Conservation (phyloP, 352 stramenopile genomes). For the Saprolegnia diclina region DNA sequence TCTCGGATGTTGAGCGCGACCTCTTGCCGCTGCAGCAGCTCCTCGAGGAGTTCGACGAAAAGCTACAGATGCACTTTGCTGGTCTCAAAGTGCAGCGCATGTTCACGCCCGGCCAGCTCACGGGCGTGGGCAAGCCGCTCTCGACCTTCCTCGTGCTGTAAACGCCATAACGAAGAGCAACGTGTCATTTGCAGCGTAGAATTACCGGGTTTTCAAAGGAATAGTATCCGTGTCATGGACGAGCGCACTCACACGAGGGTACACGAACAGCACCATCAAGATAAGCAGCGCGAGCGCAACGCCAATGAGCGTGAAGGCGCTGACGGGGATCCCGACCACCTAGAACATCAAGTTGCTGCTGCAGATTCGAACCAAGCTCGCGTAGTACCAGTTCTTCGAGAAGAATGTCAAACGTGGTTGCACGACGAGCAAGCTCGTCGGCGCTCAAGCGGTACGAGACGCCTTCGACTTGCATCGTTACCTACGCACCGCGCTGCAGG, state of each 20-base stretch:
- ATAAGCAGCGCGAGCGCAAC: constrained; percentile 1
- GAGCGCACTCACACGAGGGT: constrained; percentile 11
- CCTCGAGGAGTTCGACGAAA: constrained; percentile 38
- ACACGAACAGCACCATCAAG: constrained; percentile 22
- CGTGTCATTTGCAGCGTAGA: background rate
- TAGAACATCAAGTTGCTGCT: background rate
- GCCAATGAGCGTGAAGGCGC: constrained; percentile 17
- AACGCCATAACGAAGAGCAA: background rate
- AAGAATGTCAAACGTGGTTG: constrained; percentile 25
- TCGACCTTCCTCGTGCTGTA: constrained; percentile 25
- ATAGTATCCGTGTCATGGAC: background rate
- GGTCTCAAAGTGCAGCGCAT: constrained; percentile 60
- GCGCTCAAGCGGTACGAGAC: constrained; percentile 20
- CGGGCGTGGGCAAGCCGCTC: background rate
- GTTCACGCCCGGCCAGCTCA: background rate
- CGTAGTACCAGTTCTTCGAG: constrained; percentile 18
- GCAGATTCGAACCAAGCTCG: background rate
- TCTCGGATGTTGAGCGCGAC: constrained; percentile 34
- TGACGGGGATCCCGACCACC: background rate
- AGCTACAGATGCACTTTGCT: constrained; percentile 45
- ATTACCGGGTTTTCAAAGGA: background rate
- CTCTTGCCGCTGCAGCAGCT: constrained; percentile 36
- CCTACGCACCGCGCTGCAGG: too few relatives aligned
- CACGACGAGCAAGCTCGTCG: background rate
- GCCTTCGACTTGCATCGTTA: constrained; percentile 26